Conservation (phyloP, 768 basidiomycete species). For the Leccinum pellstonianum region DNA sequence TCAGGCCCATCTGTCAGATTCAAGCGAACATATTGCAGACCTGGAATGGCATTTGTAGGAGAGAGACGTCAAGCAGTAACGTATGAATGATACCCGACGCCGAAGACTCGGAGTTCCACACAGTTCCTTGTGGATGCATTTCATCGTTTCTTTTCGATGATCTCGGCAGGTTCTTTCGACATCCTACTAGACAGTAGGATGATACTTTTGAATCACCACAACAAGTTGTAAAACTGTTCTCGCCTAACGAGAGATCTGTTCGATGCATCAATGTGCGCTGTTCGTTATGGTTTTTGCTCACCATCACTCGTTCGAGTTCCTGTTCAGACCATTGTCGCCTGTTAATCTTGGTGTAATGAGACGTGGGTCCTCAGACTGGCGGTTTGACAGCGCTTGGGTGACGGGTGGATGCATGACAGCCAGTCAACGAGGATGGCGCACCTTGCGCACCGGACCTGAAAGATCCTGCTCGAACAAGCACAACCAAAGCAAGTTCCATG, state of each 20-base stretch:
- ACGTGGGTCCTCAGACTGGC: background rate
- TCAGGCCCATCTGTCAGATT: background rate
- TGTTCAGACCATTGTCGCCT: background rate
- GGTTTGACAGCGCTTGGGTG: background rate
- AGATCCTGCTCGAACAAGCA: no score
- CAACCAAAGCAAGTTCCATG: no score
- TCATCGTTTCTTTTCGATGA: background rate
- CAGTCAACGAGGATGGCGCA: background rate
- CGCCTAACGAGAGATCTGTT: background rate
- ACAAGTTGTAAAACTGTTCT: background rate
- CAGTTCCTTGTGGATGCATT: background rate
- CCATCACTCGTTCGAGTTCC: background rate
- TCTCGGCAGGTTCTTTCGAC: background rate
- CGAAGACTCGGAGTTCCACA: no score
- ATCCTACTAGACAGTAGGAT: background rate
- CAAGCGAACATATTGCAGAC: background rate
- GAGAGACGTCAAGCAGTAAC: background rate
- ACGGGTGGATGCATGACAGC: background rate
- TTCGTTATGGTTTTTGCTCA: background rate
- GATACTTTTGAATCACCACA: background rate
- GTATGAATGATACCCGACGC: no score
- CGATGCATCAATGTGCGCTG: background rate
- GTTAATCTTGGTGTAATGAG: background rate
- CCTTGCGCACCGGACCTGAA: background rate
- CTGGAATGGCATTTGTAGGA: background rate